Evolutionary conservation across 345 rosid species (phyloP).

Genomic region (Excoecaria cochinchinensis): DNA sequence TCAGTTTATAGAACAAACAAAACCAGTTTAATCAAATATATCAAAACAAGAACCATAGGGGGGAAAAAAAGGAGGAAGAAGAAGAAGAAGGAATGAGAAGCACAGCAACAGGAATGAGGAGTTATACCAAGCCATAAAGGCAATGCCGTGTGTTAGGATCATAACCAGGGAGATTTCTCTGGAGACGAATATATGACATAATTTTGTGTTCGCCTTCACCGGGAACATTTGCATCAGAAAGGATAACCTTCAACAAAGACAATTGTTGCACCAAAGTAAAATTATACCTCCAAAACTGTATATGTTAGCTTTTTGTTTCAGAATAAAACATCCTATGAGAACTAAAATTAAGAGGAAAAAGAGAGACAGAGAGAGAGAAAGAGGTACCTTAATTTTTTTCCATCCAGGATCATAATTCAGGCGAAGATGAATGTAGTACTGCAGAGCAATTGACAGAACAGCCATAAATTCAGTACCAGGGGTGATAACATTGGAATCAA

Average conservation of each 20-base stretch:
- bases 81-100: too few species aligned
- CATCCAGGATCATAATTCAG: conserved; percentile 94
- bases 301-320: not conserved
- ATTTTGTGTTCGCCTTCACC: conserved; percentile 99
- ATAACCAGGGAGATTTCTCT: conserved; percentile 83
- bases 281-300: not conserved
- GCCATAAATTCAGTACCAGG: conserved; percentile 96
- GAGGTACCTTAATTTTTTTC: conserved; percentile 77
- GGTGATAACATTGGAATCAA: conserved; percentile 90
- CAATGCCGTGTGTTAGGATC: conserved; percentile 92
- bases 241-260: conserved; percentile 68
- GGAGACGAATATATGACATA: conserved; percentile 86
- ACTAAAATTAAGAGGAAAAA: not conserved
- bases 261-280: conserved; percentile 21
- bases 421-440: conserved; percentile 75
- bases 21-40: conserved; percentile 13
- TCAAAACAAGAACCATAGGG: not conserved
- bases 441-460: conserved; percentile 80
- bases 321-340: not conserved
- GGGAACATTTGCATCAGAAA: conserved; percentile 98
- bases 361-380: not conserved
- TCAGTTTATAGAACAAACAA: conserved; percentile 14
- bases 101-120: conserved; percentile 24
- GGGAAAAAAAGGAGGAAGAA: not conserved
- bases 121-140: conserved; percentile 90